Percentiles rank a stretch among this genome's conserved stretches.
These are phyloP conservation scores for Cytospora paraplurivora DNA, from an alignment of 2,329 filamentous ascomycete genomes.

Conservation along the genomic window DNA sequence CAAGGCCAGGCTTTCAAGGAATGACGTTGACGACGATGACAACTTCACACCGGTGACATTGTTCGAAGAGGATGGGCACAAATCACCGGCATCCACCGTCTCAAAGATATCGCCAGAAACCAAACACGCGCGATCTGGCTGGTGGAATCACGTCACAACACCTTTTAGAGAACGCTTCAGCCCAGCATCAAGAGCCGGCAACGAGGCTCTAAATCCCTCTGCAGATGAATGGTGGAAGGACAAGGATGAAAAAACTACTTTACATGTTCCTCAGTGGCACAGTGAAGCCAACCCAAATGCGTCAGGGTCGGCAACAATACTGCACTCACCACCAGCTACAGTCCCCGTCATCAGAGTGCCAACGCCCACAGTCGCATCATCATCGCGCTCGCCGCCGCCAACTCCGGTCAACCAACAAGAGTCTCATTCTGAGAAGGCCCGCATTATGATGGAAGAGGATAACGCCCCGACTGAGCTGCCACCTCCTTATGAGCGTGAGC, in stretches of 20 bases:
- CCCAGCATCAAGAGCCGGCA: conserved; percentile 37
- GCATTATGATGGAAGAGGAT: conserved; percentile 43
- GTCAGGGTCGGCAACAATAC: conserved; percentile 29
- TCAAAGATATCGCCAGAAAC: conserved; percentile 47
- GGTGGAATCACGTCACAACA: conserved; percentile 78
- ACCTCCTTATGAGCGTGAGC: conserved; percentile 55
- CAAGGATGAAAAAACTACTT: conserved; percentile 33
- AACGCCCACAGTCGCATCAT: conserved; percentile 34
- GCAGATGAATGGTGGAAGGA: conserved; percentile 45
- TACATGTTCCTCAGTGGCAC: conserved; percentile 11
- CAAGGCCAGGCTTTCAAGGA: conserved; percentile 30
- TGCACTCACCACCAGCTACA: conserved; percentile 17
- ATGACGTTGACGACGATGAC: conserved; percentile 52
- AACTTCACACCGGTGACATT: conserved; percentile 63
- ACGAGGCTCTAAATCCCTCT: conserved; percentile 33
- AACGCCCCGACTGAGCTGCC: conserved; percentile 45
- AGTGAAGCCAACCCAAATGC: conserved; percentile 28
- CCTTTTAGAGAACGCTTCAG: conserved; percentile 60
- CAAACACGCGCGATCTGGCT: conserved; percentile 64
- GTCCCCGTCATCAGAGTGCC: conserved; percentile 31
- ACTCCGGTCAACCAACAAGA: conserved; percentile 29
- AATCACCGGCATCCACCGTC: conserved; percentile 40
- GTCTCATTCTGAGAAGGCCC: conserved; percentile 42
- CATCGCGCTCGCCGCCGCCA: conserved; percentile 34
- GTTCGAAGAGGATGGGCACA: conserved; percentile 68